Conservation (phyloP, 768 basidiomycete genomes). For the Tremella mesenterica region DNA sequence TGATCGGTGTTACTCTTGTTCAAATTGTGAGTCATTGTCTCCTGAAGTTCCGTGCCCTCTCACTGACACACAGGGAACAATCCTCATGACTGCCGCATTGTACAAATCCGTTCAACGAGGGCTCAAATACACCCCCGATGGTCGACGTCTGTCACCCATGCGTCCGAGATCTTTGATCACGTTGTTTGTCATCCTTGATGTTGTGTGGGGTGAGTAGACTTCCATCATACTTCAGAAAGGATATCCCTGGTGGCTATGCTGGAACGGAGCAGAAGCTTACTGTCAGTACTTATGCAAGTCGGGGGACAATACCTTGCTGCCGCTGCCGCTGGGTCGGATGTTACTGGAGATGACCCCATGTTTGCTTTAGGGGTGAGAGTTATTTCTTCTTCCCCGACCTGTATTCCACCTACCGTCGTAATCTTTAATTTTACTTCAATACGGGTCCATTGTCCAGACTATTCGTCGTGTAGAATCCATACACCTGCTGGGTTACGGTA, state of each 20-base stretch:
- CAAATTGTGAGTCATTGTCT: conserved; percentile 16
- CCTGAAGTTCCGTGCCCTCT: not conserved
- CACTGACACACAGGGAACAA: conserved; percentile 16
- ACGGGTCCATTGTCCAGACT: too few species aligned
- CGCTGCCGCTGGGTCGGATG: conserved; percentile 14
- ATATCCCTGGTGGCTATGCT: not conserved
- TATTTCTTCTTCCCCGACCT: not conserved
- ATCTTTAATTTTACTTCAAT: too few species aligned
- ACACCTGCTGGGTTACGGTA: too few species aligned
- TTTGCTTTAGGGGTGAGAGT: conserved; percentile 19
- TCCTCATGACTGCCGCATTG: conserved; percentile 24
- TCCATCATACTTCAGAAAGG: not conserved
- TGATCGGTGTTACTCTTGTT: conserved; percentile 16
- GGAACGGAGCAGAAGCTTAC: not conserved
- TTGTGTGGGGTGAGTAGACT: conserved; percentile 12
- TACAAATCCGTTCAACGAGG: conserved; percentile 29
- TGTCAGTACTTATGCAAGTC: conserved; percentile 22
- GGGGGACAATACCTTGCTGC: conserved; percentile 21
- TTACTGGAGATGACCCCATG: conserved; percentile 18
- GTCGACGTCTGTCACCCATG: conserved; percentile 19
- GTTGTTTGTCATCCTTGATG: conserved; percentile 24
- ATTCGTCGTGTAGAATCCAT: too few species aligned
- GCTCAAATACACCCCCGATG: conserved; percentile 26
- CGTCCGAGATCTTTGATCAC: conserved; percentile 23
- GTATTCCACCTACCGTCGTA: too few species aligned